phyloP scores from a whole-genome alignment of 2,329 filamentous ascomycete genomes.

The Blastomyces parvus region DNA sequence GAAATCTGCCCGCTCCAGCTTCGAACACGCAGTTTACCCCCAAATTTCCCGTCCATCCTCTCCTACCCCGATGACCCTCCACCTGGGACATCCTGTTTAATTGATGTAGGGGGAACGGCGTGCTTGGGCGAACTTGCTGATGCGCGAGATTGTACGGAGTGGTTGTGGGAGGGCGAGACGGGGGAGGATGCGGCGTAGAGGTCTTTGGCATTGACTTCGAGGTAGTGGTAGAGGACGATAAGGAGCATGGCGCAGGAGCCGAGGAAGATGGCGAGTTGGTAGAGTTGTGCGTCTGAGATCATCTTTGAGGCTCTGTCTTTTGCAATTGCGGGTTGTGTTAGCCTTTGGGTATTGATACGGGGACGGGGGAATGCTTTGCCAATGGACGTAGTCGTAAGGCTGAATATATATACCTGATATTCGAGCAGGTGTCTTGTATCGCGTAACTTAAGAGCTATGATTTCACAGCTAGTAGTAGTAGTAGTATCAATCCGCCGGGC shows the following conservation, averaged over 20 bases:
- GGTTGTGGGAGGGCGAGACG: background rate
- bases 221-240: conserved; percentile 90
- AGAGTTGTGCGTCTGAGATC: conserved; percentile 90
- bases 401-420: background rate
- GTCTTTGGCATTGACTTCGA: conserved; percentile 80
- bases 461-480: background rate
- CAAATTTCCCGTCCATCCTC: background rate
- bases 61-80: background rate
- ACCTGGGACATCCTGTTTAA: background rate
- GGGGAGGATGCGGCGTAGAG: conserved; percentile 21
- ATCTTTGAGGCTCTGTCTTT: conserved; percentile 46
- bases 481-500: background rate
- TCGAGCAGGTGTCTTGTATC: background rate
- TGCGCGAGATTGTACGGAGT: background rate
- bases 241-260: conserved; percentile 82
- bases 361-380: background rate
- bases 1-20: background rate
- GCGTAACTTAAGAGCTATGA: background rate
- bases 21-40: background rate
- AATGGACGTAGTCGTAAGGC: background rate
- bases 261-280: conserved; percentile 85
- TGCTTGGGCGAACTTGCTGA: background rate
- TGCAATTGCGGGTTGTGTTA: background rate
- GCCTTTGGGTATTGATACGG: background rate
- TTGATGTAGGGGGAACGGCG: background rate